These are phyloP conservation scores for Phyllosticta capitalensis DNA, from an alignment of 2,329 filamentous ascomycete species.

Conservation along the genomic window DNA sequence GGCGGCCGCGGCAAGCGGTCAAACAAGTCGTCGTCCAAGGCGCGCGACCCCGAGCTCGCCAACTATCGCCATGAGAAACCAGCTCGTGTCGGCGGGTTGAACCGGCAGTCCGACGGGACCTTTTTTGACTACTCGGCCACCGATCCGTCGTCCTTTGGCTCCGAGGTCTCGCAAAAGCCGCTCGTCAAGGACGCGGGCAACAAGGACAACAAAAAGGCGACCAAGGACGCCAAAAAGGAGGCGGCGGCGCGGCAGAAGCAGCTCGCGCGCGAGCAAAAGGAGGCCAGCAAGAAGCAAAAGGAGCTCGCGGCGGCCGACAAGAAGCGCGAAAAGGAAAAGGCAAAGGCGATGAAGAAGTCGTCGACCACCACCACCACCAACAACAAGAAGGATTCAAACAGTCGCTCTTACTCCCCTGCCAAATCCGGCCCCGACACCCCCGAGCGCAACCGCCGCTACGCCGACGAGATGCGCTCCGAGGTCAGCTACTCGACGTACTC, in stretches of 20 bases:
- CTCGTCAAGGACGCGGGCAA: conserved; percentile 36
- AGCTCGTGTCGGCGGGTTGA: conserved; percentile 81
- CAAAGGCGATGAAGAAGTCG: conserved; percentile 32
- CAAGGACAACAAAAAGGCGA: conserved; percentile 19
- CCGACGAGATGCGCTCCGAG: conserved; percentile 42
- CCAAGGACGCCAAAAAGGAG: conserved; percentile 36
- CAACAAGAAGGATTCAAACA: neutral
- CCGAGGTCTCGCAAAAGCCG: conserved; percentile 31
- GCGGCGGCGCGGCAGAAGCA: conserved; percentile 32
- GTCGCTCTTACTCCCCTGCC: conserved; percentile 19
- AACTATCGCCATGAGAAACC: conserved; percentile 80
- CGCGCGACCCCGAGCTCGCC: conserved; percentile 53
- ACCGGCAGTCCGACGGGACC: conserved; percentile 69
- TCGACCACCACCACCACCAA: conserved; percentile 23
- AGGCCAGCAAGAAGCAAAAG: conserved; percentile 20
- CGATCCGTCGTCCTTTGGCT: conserved; percentile 49
- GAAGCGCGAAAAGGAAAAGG: conserved; percentile 34
- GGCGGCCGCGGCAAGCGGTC: conserved; percentile 39
- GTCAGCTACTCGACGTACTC: conserved; percentile 31
- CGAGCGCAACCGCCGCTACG: conserved; percentile 28
- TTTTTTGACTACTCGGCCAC: conserved; percentile 70
- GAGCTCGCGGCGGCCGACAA: conserved; percentile 22
- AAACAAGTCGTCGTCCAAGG: conserved; percentile 44
- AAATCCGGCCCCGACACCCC: conserved; percentile 3
- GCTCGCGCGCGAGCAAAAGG: conserved; percentile 21